A percentile compares a stretch with the other conserved stretches of the same genome.
phyloP scores from a whole-genome alignment of 768 basidiomycete species.

The Jaapia argillacea region DNA sequence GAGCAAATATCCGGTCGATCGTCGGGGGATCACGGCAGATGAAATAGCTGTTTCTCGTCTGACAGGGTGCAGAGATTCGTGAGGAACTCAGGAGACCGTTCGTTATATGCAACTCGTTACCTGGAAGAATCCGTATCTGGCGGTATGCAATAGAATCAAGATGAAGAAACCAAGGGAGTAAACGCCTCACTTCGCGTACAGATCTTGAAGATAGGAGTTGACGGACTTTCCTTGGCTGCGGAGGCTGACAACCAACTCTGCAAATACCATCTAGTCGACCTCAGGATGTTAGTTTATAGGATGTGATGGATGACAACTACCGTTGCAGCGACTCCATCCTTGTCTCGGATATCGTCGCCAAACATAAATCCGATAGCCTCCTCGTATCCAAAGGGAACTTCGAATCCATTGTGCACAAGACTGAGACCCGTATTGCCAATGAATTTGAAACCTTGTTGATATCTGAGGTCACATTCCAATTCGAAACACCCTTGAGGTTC shows the following conservation, averaged over 20 bases:
- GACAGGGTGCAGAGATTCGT: too few relatives aligned
- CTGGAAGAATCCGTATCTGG: slow-evolving; percentile 73
- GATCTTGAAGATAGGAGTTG: slow-evolving; percentile 43
- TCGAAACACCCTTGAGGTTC: background rate
- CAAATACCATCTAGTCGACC: slow-evolving; percentile 46
- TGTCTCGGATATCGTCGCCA: slow-evolving; percentile 69
- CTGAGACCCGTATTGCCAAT: slow-evolving; percentile 76
- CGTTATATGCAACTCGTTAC: slow-evolving; percentile 26
- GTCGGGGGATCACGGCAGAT: slow-evolving; percentile 57
- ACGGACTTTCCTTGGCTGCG: slow-evolving; percentile 42
- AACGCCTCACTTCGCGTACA: slow-evolving; percentile 44
- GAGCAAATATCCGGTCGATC: slow-evolving; percentile 58
- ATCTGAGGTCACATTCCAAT: slow-evolving; percentile 6
- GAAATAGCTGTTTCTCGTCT: slow-evolving; percentile 83
- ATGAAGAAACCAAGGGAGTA: background rate
- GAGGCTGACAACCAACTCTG: slow-evolving; percentile 50
- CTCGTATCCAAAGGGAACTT: slow-evolving; percentile 52
- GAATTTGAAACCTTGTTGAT: slow-evolving; percentile 71
- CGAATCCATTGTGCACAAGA: slow-evolving; percentile 55
- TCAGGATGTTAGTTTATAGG: background rate
- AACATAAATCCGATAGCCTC: slow-evolving; percentile 93
- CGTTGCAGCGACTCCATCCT: slow-evolving; percentile 79
- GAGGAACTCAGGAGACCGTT: too few relatives aligned
- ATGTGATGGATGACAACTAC: slow-evolving; percentile 24
- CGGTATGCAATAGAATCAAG: slow-evolving; percentile 1